Evolutionary conservation across 768 basidiomycete species (phyloP).

Genomic region (Tulasnella sp.): DNA sequence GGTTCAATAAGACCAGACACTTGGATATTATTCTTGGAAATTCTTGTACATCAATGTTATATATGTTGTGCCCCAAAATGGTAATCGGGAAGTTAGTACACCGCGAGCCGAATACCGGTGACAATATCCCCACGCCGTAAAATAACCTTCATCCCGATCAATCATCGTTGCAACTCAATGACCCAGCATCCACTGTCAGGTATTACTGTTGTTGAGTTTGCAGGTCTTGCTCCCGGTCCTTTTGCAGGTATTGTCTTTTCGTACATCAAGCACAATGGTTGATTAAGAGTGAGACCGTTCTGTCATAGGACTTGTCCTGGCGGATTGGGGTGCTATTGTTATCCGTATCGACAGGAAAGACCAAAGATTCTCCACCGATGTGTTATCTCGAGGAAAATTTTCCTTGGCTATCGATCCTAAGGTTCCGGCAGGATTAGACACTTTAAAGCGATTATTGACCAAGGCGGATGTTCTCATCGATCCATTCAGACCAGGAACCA

Average conservation of each 20-base stretch:
- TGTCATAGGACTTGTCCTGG: slow-evolving; percentile 41
- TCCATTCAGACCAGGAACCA: slow-evolving; percentile 69
- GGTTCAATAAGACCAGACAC: no score
- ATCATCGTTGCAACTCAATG: no score
- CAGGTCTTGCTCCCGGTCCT: slow-evolving; percentile 69
- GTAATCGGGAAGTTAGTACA: no score
- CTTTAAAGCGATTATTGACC: slow-evolving; percentile 44
- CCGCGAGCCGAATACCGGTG: no score
- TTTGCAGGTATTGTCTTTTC: slow-evolving; percentile 41
- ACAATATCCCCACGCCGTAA: no score
- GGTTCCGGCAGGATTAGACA: slow-evolving; percentile 39
- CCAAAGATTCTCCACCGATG: slow-evolving; percentile 28
- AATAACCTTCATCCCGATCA: no score
- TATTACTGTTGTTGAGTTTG: slow-evolving; percentile 40
- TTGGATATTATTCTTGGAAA: no score
- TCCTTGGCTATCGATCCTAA: slow-evolving; percentile 64
- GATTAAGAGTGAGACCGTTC: background rate
- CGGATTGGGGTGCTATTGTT: slow-evolving; percentile 69
- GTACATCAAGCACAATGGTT: no score
- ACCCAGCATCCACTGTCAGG: background rate
- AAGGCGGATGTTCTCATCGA: slow-evolving; percentile 73
- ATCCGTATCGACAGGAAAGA: slow-evolving; percentile 57
- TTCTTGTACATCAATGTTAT: no score
- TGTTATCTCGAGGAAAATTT: slow-evolving; percentile 59
- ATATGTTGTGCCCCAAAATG: no score